Evolutionary conservation across 495 filamentous ascomycete genomes (phyloP), one percentile per base, ranked within the genome.

Genomic region (Coniosporium apollinis): DNA sequence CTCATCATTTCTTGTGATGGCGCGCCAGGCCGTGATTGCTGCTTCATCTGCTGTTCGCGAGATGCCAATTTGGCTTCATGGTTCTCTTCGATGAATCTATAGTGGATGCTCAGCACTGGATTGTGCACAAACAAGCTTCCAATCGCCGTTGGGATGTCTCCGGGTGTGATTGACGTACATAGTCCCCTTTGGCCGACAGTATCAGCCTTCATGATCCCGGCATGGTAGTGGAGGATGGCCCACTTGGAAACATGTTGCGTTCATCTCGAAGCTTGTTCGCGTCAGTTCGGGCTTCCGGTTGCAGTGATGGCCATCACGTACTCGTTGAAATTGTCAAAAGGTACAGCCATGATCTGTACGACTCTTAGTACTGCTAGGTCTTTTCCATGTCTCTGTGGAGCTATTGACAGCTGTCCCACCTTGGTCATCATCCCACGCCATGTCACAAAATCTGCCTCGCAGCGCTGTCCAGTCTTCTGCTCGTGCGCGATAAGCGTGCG

Each of bases 361-460:
- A n/a, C n/a, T n/a, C n/a, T n/a, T n/a, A n/a, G n/a, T n/a, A n/a
- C n/a, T n/a, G n/a, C n/a, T n/a, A n/a, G n/a, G n/a, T n/a, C n/a
- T n/a, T n/a, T n/a, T n/a, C n/a, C n/a, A n/a, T n/a, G n/a, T n/a
- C n/a, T n/a, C n/a, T n/a, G n/a, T n/a, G n/a, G n/a, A n/a, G n/a
- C n/a, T n/a, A n/a, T n/a, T n/a, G n/a, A n/a, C n/a, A n/a, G n/a
- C 3, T 9, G 1, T 13, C 56, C 25, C 46, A 82, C 82, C 67
- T 94, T 99, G 37, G 89, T 96, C 80, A 99, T 82, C 83, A 99
- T 94, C 15, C 89, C 89, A 47, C 89, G 63, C 87, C 87, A 99
- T 0, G 87, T 94, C 30, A 96, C 68, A 29, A 99, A 51, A 41
- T 94, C 77, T 6, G 76, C 75, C 28, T 81, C 71, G 22, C 75